These are phyloP conservation scores for Viola pubescens DNA, from an alignment of 441 rosid genomes.

Conservation along the genomic window DNA sequence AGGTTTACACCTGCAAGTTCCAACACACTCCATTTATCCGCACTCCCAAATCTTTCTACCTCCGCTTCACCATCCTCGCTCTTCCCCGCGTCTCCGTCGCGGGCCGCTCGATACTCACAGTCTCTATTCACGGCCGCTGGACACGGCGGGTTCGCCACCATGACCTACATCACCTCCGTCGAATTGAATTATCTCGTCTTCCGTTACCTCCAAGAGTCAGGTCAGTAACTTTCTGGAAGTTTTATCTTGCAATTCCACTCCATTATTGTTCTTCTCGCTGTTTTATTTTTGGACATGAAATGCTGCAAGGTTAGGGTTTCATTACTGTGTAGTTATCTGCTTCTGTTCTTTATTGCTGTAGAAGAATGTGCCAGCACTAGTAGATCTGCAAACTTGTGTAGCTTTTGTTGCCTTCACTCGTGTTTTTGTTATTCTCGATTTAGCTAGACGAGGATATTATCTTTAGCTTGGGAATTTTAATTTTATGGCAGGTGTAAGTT, in stretches of 20 bases:
- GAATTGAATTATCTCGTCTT: slow-evolving; percentile 86
- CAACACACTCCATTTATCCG: no score
- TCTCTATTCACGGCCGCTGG: background rate
- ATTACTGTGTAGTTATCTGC: background rate
- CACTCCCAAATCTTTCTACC: background rate
- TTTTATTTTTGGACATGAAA: background rate
- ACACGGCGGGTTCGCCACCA: slow-evolving; percentile 18
- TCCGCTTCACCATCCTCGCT: background rate
- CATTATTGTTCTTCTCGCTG: background rate
- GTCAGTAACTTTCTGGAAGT: slow-evolving; percentile 21
- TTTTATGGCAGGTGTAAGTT: background rate
- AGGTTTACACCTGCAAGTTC: no score
- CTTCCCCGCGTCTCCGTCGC: background rate
- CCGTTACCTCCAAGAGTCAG: slow-evolving; percentile 96
- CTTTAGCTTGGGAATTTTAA: no score
- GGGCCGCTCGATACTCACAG: background rate
- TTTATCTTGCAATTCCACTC: background rate
- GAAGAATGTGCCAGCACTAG: slow-evolving; percentile 1
- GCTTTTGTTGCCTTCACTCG: no score
- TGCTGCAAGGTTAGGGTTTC: slow-evolving; percentile 19
- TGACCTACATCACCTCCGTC: slow-evolving; percentile 70
- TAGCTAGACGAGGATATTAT: no score
- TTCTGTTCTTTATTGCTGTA: background rate
- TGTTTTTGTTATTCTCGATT: background rate
- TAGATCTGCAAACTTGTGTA: slow-evolving; percentile 17